Evolutionary conservation across 2,329 filamentous ascomycete species (phyloP), one percentile per base, ranked within the genome.

Genomic region (Claviceps sp.): DNA sequence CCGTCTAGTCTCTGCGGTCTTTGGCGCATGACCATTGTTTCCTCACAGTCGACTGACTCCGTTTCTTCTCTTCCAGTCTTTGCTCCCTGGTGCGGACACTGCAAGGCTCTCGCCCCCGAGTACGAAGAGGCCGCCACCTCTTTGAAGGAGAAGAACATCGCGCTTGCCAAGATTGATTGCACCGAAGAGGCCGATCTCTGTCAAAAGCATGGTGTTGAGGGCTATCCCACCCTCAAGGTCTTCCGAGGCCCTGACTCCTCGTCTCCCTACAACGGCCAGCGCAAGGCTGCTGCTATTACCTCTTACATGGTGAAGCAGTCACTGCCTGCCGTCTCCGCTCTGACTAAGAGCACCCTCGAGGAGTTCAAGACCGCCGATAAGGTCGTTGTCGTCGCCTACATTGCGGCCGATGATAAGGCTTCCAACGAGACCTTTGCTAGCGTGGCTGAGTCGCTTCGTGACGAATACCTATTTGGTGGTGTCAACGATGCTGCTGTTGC

Each of bases 311-410:
- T 89, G 70, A 98, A 97, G 81, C 93, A 97, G 75, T 87, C 88
- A 26, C 81, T 98, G 55, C 93, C 93, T 51, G 87, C 93, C 58
- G 90, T 98, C 58, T 96, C 93, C 5, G 65, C 79, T 58, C 78
- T 98, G 54, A 84, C 79, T 62, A 82, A 85, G 69, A 87, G 91
- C 59, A 89, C 84, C 54, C 75, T 96, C 52, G 87, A 90, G 67
- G 90, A 95, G 63, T 95, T 98, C 84, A 97, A 97, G 84, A 91
- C 85, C 55, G 82, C 90, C 67, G 93, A 98, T 75, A 95, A 96
- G 77, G 89, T 97, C 57, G 91, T 97, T 55, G 71, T 97, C 52
- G 83, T 98, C 57, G 91, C 84, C 60, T 98, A 90, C 79, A 80
- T 96, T 63, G 82, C 82, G 59, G 75, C 81, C 55, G 77, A 86